phyloP scores from a whole-genome alignment of 2,329 filamentous ascomycete genomes.

The Colletotrichum sp. region DNA sequence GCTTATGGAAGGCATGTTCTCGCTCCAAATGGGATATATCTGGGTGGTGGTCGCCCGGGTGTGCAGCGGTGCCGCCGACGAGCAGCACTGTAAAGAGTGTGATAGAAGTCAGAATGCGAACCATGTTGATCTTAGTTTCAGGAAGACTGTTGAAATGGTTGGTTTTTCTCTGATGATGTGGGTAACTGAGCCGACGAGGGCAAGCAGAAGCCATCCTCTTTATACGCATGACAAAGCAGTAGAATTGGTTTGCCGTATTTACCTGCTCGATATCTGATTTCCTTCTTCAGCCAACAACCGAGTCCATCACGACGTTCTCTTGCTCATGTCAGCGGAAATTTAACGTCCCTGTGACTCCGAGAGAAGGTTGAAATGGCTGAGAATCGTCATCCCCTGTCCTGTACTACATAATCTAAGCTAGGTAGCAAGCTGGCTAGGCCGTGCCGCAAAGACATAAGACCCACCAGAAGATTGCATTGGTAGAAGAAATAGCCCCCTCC shows the following conservation, averaged over 20 bases:
- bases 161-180: neutral
- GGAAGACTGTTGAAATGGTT: neutral
- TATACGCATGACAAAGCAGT: neutral
- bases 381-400: neutral
- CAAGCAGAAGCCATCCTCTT: neutral
- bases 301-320: neutral
- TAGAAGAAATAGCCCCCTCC: neutral
- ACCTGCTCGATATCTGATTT: neutral
- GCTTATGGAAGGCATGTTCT: neutral
- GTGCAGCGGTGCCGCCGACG: neutral
- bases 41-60: neutral
- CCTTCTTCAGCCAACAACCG: neutral
- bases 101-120: neutral
- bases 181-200: neutral
- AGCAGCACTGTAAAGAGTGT: neutral
- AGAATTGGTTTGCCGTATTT: neutral
- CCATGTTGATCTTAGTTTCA: neutral
- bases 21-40: neutral
- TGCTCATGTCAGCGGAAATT: neutral
- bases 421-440: neutral
- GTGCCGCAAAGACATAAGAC: neutral
- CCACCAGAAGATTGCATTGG: neutral
- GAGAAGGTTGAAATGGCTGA: neutral
- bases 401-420: neutral
- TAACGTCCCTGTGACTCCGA: neutral